Evolutionary conservation across 768 basidiomycete species (phyloP), one percentile per base, ranked within the genome.

Genomic region (Mycena polygramma): DNA sequence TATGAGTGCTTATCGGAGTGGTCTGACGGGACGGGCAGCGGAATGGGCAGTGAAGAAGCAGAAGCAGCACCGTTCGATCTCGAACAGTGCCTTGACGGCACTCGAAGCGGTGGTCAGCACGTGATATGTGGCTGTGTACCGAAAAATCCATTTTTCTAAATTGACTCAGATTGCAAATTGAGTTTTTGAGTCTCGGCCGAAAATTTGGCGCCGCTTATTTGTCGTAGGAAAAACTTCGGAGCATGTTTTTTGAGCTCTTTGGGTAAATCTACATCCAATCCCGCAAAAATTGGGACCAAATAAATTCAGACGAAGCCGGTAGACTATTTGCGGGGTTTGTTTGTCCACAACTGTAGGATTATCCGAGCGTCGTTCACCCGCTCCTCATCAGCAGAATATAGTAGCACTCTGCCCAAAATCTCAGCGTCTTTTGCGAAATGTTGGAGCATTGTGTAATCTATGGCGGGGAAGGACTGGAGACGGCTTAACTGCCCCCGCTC

Each of bases 1-100:
- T 36, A 74, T 76, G 70, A 69, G 67, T 70, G 75, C 77, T 4
- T 81, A 80, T 45, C 49, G 63, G 6, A 37, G 55, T 7, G 78
- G 80, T 2, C 59, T 80, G 7, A 77, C 54, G 14, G 79, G 78
- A 20, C 77, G 74, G 51, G 77, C 76, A 26, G 80, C 78, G 17
- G 79, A 75, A 48, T 81, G 77, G 77, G 78, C 78, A 35, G 78
- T 79, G 1, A 51, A 66, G 15, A 78, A 76, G 69, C 75, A 79
- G 66, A 77, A 75, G 48, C 63, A 68, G 15, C 80, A 80, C 59
- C 58, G 75, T 6, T 39, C 69, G n/a, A 60, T 75, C 22, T 75
- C 66, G 3, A 59, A 69, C 49, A 22, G 36, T 19, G 76, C 74
- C 45, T 74, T 79, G 76, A 68, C 69, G 51, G 52, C 66, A 15